phyloP scores from a whole-genome alignment of 1,284 basidiomycete species.

The Tilletia walkeri region DNA sequence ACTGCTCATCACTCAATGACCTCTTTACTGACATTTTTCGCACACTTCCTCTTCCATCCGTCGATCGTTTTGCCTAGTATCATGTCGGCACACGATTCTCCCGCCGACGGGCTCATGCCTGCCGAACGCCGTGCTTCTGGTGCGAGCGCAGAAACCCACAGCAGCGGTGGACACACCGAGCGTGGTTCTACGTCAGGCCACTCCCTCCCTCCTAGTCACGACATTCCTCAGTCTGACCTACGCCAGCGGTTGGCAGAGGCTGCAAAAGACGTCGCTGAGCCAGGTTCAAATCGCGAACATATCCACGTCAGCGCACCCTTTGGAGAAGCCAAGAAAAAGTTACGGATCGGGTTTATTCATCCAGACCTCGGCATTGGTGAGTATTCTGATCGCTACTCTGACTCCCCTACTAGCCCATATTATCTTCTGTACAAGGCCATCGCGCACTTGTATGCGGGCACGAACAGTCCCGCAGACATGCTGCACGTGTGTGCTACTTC shows the following conservation, averaged over 20 bases:
- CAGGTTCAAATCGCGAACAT: not conserved
- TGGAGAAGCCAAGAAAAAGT: constrained; percentile 18
- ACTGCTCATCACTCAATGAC: not conserved
- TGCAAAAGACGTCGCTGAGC: not conserved
- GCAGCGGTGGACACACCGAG: not conserved
- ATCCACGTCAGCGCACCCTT: not conserved
- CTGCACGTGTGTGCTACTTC: too few species aligned
- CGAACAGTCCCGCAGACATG: too few species aligned
- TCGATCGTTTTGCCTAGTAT: not conserved
- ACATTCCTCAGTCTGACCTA: not conserved
- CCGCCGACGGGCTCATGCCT: constrained; percentile 7
- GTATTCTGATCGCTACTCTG: constrained; percentile 35
- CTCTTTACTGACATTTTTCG: not conserved
- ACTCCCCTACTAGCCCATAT: not conserved
- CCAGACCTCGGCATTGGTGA: constrained; percentile 91
- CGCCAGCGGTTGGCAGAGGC: constrained; percentile 11
- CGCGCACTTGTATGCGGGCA: not conserved
- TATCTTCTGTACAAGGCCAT: too few species aligned
- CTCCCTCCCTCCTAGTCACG: not conserved
- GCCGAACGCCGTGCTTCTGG: constrained; percentile 1
- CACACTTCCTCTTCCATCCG: not conserved
- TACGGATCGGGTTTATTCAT: constrained; percentile 79
- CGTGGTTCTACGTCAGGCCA: not conserved
- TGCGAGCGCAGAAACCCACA: constrained; percentile 2
- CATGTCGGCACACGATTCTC: constrained; percentile 2